These are phyloP conservation scores for Cucurbita moschata DNA, from an alignment of 306 rosid species.

Conservation along the genomic window DNA sequence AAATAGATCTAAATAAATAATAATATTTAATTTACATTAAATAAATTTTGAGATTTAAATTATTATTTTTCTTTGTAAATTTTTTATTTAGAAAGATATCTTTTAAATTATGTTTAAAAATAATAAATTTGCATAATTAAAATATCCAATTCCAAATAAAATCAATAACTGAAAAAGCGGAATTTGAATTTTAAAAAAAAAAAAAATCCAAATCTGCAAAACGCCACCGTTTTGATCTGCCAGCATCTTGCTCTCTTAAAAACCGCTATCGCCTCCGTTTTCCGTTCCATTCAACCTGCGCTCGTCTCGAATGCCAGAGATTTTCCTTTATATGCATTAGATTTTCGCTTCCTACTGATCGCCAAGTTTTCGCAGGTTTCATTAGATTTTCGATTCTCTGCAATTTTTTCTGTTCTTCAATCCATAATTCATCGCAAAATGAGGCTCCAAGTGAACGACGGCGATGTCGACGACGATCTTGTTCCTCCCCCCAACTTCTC, in stretches of 20 bases:
- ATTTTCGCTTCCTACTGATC: not conserved
- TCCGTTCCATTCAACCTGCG: no score
- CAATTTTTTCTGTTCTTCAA: not conserved
- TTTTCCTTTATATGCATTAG: not conserved
- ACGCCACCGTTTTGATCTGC: not conserved
- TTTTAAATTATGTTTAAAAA: no score
- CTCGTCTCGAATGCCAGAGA: not conserved
- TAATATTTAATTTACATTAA: no score
- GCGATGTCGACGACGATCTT: slow-evolving; percentile 24
- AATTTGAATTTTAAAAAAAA: no score
- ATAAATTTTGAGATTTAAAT: no score
- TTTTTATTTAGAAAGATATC: no score
- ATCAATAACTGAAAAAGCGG: no score
- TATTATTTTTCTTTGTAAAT: no score
- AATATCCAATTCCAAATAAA: no score
- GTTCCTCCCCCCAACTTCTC: slow-evolving; percentile 75
- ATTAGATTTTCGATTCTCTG: not conserved
- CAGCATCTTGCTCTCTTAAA: not conserved
- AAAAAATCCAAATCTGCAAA: not conserved
- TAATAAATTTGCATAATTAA: no score
- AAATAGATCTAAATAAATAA: no score
- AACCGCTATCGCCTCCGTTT: not conserved
- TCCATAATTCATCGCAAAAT: not conserved
- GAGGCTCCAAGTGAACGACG: slow-evolving; percentile 26
- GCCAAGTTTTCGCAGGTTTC: not conserved